phyloP scores from a whole-genome alignment of 2,329 filamentous ascomycete species.

The Sporothrix brasiliensis region DNA sequence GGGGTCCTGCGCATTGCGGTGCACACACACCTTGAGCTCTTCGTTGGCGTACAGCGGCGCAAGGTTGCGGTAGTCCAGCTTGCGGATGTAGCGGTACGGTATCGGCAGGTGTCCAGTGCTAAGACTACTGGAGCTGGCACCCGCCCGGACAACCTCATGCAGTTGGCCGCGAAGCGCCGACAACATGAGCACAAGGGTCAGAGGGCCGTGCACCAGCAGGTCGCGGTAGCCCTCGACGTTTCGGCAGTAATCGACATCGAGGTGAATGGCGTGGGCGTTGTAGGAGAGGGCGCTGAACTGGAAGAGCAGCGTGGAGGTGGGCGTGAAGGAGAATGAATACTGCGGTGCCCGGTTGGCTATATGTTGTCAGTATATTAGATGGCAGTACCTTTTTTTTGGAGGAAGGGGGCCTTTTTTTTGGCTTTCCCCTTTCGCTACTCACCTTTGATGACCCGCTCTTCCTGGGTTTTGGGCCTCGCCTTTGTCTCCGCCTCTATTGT shows the following conservation, averaged over 20 bases:
- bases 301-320: constrained; percentile 75
- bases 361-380: neutral
- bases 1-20: constrained; percentile 48
- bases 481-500: no score
- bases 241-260: constrained; percentile 71
- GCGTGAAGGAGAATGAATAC: constrained; percentile 59
- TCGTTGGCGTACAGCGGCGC: constrained; percentile 78
- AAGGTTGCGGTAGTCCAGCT: constrained; percentile 77
- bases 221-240: constrained; percentile 73
- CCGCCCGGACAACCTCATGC: constrained; percentile 37
- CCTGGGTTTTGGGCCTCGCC: neutral
- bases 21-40: constrained; percentile 69
- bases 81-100: constrained; percentile 47
- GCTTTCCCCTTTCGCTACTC: neutral
- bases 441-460: constrained; percentile 23
- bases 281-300: constrained; percentile 88
- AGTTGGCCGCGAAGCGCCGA: constrained; percentile 61
- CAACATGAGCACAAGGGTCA: constrained; percentile 77
- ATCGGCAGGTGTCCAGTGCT: constrained; percentile 35
- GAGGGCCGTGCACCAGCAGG: constrained; percentile 82
- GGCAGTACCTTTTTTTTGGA: no score
- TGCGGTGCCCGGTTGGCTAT: constrained; percentile 45
- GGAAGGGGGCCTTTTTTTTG: no score
- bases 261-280: constrained; percentile 90
- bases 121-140: neutral